Conservation (phyloP, 331 rosid genomes). For the Quercus tomentella region DNA sequence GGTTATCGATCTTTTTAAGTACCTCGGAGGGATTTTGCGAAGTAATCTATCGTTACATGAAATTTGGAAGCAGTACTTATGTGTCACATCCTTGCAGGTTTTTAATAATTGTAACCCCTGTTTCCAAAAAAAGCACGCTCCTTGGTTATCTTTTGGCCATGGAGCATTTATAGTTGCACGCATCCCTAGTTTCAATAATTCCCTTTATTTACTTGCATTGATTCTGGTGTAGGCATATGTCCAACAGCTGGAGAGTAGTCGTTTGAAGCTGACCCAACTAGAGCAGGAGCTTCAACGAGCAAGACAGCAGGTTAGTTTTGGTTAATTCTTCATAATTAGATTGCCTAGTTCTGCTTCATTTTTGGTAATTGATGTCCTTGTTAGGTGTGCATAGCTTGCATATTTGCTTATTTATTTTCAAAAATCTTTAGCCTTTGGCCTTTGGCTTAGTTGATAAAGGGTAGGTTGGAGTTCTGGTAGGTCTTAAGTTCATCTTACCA, state of each 20-base stretch:
- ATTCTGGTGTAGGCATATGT: slow-evolving; percentile 72
- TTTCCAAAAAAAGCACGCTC: neutral
- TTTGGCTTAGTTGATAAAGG: neutral
- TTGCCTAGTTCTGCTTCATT: neutral
- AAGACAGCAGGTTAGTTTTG: slow-evolving; percentile 77
- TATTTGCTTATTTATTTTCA: neutral
- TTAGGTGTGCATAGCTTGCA: neutral
- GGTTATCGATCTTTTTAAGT: neutral
- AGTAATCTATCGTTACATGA: neutral
- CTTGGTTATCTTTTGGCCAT: neutral
- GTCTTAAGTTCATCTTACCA: neutral
- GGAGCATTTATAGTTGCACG: neutral
- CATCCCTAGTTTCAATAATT: neutral
- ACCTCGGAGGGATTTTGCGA: neutral
- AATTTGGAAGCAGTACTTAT: neutral
- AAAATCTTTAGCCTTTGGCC: neutral
- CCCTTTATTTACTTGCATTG: neutral
- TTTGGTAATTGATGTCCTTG: neutral
- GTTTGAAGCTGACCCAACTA: slow-evolving; percentile 86
- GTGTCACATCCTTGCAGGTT: neutral
- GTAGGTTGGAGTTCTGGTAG: neutral
- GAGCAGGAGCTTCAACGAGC: slow-evolving; percentile 99
- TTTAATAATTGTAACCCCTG: neutral
- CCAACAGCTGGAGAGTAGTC: slow-evolving; percentile 97
- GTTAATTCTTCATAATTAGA: slow-evolving; percentile 4